Evolutionary conservation across 805 yeast species (phyloP), one percentile per base, ranked within the genome.

Genomic region (Wickerhamiella brachini): DNA sequence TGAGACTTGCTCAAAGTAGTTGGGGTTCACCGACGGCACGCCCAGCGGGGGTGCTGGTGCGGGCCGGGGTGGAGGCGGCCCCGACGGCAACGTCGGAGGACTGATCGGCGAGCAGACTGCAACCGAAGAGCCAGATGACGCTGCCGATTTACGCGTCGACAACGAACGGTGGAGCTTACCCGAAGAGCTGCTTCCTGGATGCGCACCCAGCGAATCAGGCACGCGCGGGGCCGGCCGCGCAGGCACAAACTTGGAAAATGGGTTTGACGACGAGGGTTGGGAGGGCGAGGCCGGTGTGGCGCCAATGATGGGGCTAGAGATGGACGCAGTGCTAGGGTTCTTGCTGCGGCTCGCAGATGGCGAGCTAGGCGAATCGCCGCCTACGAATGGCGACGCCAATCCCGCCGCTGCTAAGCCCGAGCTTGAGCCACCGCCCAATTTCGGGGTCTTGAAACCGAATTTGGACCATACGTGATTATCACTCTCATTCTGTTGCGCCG

Each of bases 31-130:
- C 1, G 65, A 57, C 3, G 63, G 60, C 12, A 64, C 68, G 1
- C 68, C 69, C 15, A 67, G 68, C 55, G 72, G 73, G 58, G 72
- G 76, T 60, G 68, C 72, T 50, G 70, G 70, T 3, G 69, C 66
- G 1, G 70, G 70, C 21, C 70, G 55, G 1, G 70, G 69, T 2
- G 70, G 69, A 4, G 70, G 67, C 1, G 68, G 60, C 4, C 60
- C 62, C n/a, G 54, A 49, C 15, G 59, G 59, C 22, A 58, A 51
- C 2, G 57, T 6, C 2, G 50, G 18, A 1, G 47, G 47, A n/a
- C 39, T 29, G 12, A 45, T 9, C 8, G 47, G 23, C 9, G 41
- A 37, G 20, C 18, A 4, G 41, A 37, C 20, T 12, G 34, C 34
- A 15, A 12, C 15, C 18, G 41, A 37, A 5, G 41, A 37, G 20